A percentile compares a stretch with the other conserved stretches of the same genome.
phyloP scores from a whole-genome alignment of 495 filamentous ascomycete species.

The Venustampulla echinocandica region DNA sequence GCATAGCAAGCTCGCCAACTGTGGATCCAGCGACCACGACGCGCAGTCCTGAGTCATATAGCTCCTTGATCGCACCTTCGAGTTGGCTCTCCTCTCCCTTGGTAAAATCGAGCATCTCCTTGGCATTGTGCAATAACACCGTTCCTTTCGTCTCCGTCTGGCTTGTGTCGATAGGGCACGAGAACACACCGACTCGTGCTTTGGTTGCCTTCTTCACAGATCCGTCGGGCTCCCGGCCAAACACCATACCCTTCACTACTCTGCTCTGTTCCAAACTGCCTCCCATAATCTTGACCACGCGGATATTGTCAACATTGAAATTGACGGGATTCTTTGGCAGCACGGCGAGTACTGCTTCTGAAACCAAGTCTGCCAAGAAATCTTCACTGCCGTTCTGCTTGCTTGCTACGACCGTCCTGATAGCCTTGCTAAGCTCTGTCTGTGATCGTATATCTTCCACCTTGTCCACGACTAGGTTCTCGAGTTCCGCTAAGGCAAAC shows the following conservation, averaged over 20 bases:
- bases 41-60: slow-evolving; percentile 85
- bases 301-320: slow-evolving; percentile 99
- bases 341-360: slow-evolving; percentile 89
- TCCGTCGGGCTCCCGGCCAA: slow-evolving; percentile 85
- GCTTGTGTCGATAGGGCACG: slow-evolving; percentile 88
- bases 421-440: slow-evolving; percentile 84
- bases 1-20: slow-evolving; percentile 88
- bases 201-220: slow-evolving; percentile 79
- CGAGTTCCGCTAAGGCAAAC: slow-evolving; percentile 74
- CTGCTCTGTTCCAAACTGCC: slow-evolving; percentile 85
- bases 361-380: slow-evolving; percentile 72
- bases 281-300: slow-evolving; percentile 99
- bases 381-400: slow-evolving; percentile 95
- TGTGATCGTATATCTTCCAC: slow-evolving; percentile 72
- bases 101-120: slow-evolving; percentile 97
- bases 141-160: slow-evolving; percentile 99
- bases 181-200: slow-evolving; percentile 95
- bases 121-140: slow-evolving; percentile 91
- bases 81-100: slow-evolving; percentile 93
- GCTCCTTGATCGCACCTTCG: slow-evolving; percentile 84
- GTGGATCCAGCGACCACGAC: slow-evolving; percentile 87
- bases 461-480: slow-evolving; percentile 86
- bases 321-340: slow-evolving; percentile 95
- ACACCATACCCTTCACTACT: slow-evolving; percentile 98
- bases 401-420: slow-evolving; percentile 88